Evolutionary conservation across 176 grass and related monocot genomes (phyloP), one percentile per base, ranked within the genome.

Genomic region (Lolium rigidum): DNA sequence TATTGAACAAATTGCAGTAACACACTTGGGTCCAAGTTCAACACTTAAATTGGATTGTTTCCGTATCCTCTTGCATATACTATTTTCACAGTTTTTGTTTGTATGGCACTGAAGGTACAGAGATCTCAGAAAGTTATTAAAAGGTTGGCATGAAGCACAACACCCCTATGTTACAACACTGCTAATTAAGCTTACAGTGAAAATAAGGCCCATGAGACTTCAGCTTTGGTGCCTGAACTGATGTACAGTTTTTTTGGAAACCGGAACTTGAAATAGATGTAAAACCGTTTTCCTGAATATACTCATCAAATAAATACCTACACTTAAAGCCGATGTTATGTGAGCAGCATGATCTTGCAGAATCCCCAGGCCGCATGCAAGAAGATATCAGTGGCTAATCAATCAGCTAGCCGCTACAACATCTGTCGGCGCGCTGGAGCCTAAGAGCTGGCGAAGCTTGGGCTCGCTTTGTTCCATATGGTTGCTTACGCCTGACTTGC

Each of bases 381-480:
- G n/a, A n/a, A n/a, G 25, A 39, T 89, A 80, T 74, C 65, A 72
- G 80, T 67, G 70, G 41, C 50, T 24, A 11, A 72, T 82, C 75
- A 91, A 69, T 86, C 37, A 90, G 75, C 56, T 90, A 57, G 91
- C 90, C 25, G 71, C 90, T 3, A 87, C 85, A 0, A 39, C 85
- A 35, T 94, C 89, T 15, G 92, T 83, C 2, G 70, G 37, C 21
- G 80, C 59, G 15, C 56, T 74, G 10, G 90, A 85, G 82, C 89
- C 79, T 1, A 95, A 52, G 38, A 92, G 93, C 48, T 90, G 93
- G 55, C 81, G 88, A 15, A 95, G 82, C 79, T 90, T 92, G 21
- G 90, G 86, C 54, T 84, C 74, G 56, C 70, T 49, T 52, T 82
- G 84, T 69, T 87, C 84, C 37, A 67, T 71, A 85, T 94, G 87